Conservation (phyloP, 768 basidiomycete species). For the Tricholomella constricta region DNA sequence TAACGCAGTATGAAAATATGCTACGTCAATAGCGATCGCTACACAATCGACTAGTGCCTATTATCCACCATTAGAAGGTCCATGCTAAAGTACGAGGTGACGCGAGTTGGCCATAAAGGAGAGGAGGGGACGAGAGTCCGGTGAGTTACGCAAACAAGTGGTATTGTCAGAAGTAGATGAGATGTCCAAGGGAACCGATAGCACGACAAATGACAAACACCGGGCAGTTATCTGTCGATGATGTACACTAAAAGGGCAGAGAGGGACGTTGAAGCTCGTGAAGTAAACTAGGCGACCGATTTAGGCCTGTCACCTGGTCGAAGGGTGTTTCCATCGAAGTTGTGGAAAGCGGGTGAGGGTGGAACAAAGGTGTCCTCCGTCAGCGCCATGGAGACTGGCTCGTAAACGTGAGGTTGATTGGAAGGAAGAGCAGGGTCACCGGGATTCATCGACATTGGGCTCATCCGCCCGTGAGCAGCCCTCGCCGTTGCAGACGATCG, state of each 20-base stretch:
- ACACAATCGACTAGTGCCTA: constrained; percentile 1
- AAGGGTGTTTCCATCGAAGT: constrained; percentile 34
- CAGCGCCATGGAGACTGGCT: constrained; percentile 72
- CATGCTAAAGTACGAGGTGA: constrained; percentile 2
- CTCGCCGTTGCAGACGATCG: constrained; percentile 14
- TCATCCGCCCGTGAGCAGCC: too few species aligned
- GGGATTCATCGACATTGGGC: too few species aligned
- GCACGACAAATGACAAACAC: constrained; percentile 8
- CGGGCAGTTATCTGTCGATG: constrained; percentile 6
- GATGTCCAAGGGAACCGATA: constrained; percentile 11
- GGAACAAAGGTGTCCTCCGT: constrained; percentile 62
- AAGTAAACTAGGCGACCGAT: constrained; percentile 37
- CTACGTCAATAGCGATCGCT: constrained; percentile 9
- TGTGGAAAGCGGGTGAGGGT: constrained; percentile 60
- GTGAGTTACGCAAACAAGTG: neutral
- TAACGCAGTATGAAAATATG: constrained; percentile 7
- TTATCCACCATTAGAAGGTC: constrained; percentile 3
- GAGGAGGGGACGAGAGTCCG: neutral
- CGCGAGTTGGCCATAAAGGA: constrained; percentile 13
- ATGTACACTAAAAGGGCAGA: constrained; percentile 13
- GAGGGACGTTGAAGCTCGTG: constrained; percentile 2
- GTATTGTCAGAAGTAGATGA: neutral
- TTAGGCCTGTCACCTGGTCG: constrained; percentile 43
- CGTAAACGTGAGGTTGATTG: constrained; percentile 56
- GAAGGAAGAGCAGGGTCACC: too few species aligned